Evolutionary conservation across 768 basidiomycete species (phyloP), one percentile per base, ranked within the genome.

Genomic region (Xerocomus spinulosus): DNA sequence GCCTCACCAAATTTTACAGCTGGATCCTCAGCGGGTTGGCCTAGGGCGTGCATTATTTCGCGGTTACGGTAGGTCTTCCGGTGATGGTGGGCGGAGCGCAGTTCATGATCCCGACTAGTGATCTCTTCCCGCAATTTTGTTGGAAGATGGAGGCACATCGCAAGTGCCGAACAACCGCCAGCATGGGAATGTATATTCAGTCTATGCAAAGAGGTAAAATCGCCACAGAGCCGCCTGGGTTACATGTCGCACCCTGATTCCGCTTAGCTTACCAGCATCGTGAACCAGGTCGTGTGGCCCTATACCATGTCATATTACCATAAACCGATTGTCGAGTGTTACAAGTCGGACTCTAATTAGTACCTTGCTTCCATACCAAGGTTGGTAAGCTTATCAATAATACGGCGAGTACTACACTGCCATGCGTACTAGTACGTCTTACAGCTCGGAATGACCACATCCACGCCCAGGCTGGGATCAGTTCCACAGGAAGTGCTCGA

Each of bases 401-500:
- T 8, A n/a, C 7, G 34, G 23, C 23, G 15, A 20, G 8, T 21
- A 28, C 5, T 6, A 28, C 10, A 28, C 26, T 10, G 26, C 26
- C 26, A 28, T 6, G 6, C 26, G 32, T 25, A 32, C n/a, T 2
- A 34, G 10, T 24, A 25, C 37, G 38, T 33, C 37, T 39, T 32
- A 29, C 17, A 30, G 37, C 5, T 24, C 50, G 24, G 48, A 4
- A 61, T 62, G 54, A 37, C 52, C 10, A 30, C 35, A 26, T 42
- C 44, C 38, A 26, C 33, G 30, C 66, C 62, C 23, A 39, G 12
- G 9, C 64, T 88, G 46, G 68, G 72, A 45, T 67, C 68, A 6
- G 67, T 92, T 36, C 90, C 90, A 13, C 78, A 78, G 50, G 91
- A 92, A 66, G 75, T 92, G 32, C 74, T 93, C 37, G 85, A 92